Base-by-base conservation (phyloP, 768 basidiomycete genomes). In the Paxillus involutus region DNA sequence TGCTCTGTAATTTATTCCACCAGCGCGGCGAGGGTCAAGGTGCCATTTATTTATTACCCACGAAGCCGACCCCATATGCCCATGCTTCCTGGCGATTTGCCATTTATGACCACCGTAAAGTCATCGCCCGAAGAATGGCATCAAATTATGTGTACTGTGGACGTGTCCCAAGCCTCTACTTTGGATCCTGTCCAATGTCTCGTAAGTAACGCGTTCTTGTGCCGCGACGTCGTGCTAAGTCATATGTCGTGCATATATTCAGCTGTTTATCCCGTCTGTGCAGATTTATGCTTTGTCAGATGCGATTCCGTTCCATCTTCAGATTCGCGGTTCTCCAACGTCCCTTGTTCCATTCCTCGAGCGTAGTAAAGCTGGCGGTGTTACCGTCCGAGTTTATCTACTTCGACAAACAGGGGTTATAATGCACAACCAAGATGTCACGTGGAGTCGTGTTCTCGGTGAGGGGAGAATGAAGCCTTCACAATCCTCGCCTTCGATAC, bases 111-210 rank as follows among this genome's bases (percentile, higher is more conserved):
- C 0, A 78, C 80, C 3, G 65, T 89, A 53, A 88, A 88, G 64
- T 71, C 75, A 0, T 72, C 77, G 4, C 86, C 87, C 8, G 86
- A 86, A 62, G 87, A 88, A 63, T 89, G 85, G 84, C 68, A 74
- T 69, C 62, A 86, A 79, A 64, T 76, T 62, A 68, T 72, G 12
- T 74, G 76, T 29, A 64, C 65, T 17, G 63, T 86, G 60, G 66
- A 74, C 42, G 72, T 73, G 30, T 71, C 74, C 16, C 57, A 63
- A 17, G 59, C 62, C 6, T 71, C 75, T 2, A 54, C 60, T 10
- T 47, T 77, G 17, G 64, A 71, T 14, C 77, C 78, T 14, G 67
- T 81, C 3, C 67, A 80, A 52, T 76, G 77, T 58, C 77, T 84
- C 59, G 85, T 86, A 69, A 59, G 80, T 71, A 24, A 10, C 44